These are phyloP conservation scores for Penicillium cosmopolitanum DNA, from an alignment of 495 filamentous ascomycete genomes.

Conservation along the genomic window DNA sequence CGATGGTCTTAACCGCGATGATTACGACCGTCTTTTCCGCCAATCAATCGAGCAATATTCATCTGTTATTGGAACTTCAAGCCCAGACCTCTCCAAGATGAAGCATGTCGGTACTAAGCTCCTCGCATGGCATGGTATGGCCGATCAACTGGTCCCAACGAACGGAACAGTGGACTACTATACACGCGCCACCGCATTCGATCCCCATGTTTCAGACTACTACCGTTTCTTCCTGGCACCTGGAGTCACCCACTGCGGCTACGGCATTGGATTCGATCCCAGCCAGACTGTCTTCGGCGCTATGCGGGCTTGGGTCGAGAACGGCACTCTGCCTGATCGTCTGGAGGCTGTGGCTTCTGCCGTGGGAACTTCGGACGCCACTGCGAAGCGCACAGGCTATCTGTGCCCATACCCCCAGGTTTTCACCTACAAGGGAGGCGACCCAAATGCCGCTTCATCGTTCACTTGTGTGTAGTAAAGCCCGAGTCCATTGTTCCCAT, in stretches of 20 bases:
- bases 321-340: slow-evolving; percentile 13
- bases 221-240: slow-evolving; percentile 27
- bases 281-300: slow-evolving; percentile 15
- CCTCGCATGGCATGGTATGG: slow-evolving; percentile 44
- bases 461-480: slow-evolving; percentile 3
- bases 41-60: slow-evolving; percentile 18
- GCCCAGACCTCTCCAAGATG: slow-evolving; percentile 39
- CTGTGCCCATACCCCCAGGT: slow-evolving; percentile 14
- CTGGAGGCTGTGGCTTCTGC: slow-evolving; percentile 9
- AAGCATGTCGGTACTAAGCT: slow-evolving; percentile 42
- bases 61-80: slow-evolving; percentile 35
- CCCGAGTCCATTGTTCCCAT: neutral
- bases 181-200: neutral
- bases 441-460: slow-evolving; percentile 11
- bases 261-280: slow-evolving; percentile 16
- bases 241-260: slow-evolving; percentile 18
- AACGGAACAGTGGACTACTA: slow-evolving; percentile 21
- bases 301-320: slow-evolving; percentile 19
- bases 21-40: slow-evolving; percentile 22
- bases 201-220: slow-evolving; percentile 16
- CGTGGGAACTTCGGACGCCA: slow-evolving; percentile 11
- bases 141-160: slow-evolving; percentile 25
- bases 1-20: slow-evolving; percentile 24
- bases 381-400: slow-evolving; percentile 10
- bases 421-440: slow-evolving; percentile 26